Conservation (phyloP, 495 filamentous ascomycete species). For the Clavariopsis aquatica region DNA sequence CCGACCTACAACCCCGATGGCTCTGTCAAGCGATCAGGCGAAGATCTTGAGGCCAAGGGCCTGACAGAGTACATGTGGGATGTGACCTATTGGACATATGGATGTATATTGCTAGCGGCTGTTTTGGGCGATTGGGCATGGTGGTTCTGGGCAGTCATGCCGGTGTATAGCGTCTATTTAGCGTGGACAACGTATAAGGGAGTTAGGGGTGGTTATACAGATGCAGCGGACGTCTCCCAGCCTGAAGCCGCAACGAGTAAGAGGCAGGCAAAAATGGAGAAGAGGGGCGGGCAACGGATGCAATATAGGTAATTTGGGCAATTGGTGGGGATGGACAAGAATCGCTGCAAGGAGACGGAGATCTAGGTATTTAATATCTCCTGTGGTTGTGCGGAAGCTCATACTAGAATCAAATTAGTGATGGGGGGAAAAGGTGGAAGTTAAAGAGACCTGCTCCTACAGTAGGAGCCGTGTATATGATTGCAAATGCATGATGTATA, state of each 20-base stretch:
- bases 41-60: conserved; percentile 84
- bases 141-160: conserved; percentile 45
- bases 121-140: conserved; percentile 46
- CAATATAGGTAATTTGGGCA: conserved; percentile 40
- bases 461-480: neutral
- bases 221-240: conserved; percentile 30
- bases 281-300: conserved; percentile 45
- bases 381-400: too few relatives aligned
- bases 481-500: neutral
- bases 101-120: conserved; percentile 47
- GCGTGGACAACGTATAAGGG: conserved; percentile 44
- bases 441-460: neutral
- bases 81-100: conserved; percentile 79
- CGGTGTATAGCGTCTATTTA: conserved; percentile 42
- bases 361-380: too few relatives aligned
- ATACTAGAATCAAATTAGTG: too few relatives aligned
- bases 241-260: conserved; percentile 38
- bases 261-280: conserved; percentile 47
- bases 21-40: conserved; percentile 68
- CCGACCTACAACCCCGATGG: conserved; percentile 65
- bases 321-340: too few relatives aligned
- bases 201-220: conserved; percentile 35
- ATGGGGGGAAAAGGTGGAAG: neutral
- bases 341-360: too few relatives aligned
- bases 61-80: conserved; percentile 99